Evolutionary conservation across 257 asterid species (phyloP), one percentile per base, ranked within the genome.

Genomic region (Forsythia suspensa): DNA sequence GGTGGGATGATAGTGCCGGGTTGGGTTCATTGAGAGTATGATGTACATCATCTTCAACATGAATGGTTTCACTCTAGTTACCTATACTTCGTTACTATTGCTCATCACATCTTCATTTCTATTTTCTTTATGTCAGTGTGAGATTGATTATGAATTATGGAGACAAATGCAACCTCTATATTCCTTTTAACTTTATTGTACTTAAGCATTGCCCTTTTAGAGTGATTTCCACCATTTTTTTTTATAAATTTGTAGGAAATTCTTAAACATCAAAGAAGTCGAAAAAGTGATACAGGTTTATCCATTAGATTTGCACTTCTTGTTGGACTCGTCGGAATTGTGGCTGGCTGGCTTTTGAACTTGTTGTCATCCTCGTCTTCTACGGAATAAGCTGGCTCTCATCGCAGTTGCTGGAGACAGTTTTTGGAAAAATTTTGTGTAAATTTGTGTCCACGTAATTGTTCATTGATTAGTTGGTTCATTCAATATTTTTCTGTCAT

Each of bases 241-340:
- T 68, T 12, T 0, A 5, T 29, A 29, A 29, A 29, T 48, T 38
- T 77, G 80, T 43, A 88, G 91, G 89, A 85, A 73, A 59, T 55
- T 12, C 69, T 77, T 48, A 88, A 82, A 72, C 80, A 73, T 70
- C 75, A 82, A 73, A 84, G 77, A 52, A 73, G 37, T 55, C 76
- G 76, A 13, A 82, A 80, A 72, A 67, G 40, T 8, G 76, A 6
- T 3, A 8, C 24, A 39, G 89, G 83, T 76, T 71, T 85, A 66
- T 83, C 91, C 13, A 3, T 88, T 59, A 80, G 46, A 79, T 81
- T 80, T 73, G 76, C 87, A 21, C 77, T 85, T 80, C 37, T 83
- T 42, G 87, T 85, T 77, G 91, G 88, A 48, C 42, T 88, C 40
- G 76, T 88, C 55, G 89, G 91, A 63, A 65, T 82, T 12, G 70